Evolutionary conservation across 306 rosid genomes (phyloP), one percentile per base, ranked within the genome.

Genomic region (Cyamopsis tetragonoloba): DNA sequence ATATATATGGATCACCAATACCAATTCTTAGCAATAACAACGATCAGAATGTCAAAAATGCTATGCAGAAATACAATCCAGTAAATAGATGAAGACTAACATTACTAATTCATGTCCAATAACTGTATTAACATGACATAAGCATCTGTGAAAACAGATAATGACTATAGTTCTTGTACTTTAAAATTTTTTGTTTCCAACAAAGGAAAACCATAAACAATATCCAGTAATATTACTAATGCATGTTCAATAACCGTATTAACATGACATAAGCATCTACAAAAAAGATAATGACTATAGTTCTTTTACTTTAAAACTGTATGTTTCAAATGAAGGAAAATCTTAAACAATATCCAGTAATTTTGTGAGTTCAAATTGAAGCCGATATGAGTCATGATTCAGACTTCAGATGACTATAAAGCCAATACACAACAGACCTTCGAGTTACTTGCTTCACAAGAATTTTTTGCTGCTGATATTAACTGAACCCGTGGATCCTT

Each of bases 401-500:
- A 69, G 7, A 42, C 37, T 50, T 72, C 39, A 48, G 19, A 42
- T 1, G 69, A 68, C 39, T 7, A 54, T 31, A 35, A 6, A 38
- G 63, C 59, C 43, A 57, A 44, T 26, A 47, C 32, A 61, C 61
- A 43, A 69, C 92, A 28, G 76, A 89, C 98, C 95, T 84, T 85
- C 57, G 73, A 62, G 62, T 64, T 82, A 66, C 69, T 85, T 34
- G 80, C 32, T 27, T 71, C 75, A 66, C 39, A 57, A 22, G 77
- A 39, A 54, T 60, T 84, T 68, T 65, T 81, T 19, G 48, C n/a
- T n/a, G n/a, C 79, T 17, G 95, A 88, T 50, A 93, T 89, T 83
- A 89, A 83, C 83, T 76, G 98, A 37, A 84, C 85, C 56, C 74
- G 79, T 20, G 86, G 78, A 83, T 89, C 97, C 71, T 81, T 89